These are phyloP conservation scores for Anastatica hierochuntica DNA, from an alignment of 345 rosid species.

Conservation along the genomic window DNA sequence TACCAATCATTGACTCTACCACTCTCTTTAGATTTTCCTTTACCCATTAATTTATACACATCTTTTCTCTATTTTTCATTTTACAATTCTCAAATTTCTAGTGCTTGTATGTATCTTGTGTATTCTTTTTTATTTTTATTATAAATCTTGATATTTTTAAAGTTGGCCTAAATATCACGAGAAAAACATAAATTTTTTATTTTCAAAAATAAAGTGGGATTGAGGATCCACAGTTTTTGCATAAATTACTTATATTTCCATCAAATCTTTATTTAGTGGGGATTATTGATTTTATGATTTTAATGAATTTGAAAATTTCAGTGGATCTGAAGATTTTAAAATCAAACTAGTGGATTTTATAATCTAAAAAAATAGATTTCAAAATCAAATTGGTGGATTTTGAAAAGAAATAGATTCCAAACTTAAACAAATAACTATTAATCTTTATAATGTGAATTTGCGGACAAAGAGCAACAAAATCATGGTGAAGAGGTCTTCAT, in stretches of 20 bases:
- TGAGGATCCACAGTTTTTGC: conserved; percentile 7
- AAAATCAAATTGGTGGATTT: no score
- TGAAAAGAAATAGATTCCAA: no score
- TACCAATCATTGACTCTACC: conserved; percentile 26
- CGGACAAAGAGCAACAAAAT: no score
- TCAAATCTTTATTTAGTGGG: neutral
- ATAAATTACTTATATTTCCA: neutral
- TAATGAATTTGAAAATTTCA: no score
- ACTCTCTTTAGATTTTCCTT: conserved; percentile 11
- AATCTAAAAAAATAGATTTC: no score
- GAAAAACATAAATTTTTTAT: neutral
- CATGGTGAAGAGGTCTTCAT: no score
- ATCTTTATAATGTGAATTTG: no score
- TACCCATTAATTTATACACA: conserved; percentile 16
- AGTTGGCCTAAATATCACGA: conserved; percentile 16
- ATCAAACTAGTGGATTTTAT: no score
- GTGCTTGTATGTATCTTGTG: conserved; percentile 14
- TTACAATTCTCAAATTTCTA: neutral
- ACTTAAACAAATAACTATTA: no score
- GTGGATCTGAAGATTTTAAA: no score
- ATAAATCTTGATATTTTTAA: neutral
- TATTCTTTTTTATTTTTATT: neutral
- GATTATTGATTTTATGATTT: no score
- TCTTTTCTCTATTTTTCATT: conserved; percentile 3
- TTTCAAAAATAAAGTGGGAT: neutral